phyloP scores from a whole-genome alignment of 2,329 filamentous ascomycete genomes.

The Fusarium beomiforme region DNA sequence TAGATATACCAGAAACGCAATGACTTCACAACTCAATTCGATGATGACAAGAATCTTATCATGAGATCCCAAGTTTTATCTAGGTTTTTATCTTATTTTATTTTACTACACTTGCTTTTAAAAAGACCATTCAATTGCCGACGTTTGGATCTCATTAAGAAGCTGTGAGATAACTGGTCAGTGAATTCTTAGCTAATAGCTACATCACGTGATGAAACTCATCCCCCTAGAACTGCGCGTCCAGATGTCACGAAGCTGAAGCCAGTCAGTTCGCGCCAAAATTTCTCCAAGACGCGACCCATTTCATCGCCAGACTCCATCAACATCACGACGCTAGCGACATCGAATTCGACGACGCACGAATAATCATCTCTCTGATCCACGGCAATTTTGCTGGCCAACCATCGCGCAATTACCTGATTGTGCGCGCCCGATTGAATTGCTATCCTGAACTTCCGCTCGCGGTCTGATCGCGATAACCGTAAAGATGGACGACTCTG shows the following conservation, averaged over 20 bases:
- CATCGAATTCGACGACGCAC: slow-evolving; percentile 28
- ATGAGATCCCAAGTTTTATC: background rate
- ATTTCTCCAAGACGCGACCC: slow-evolving; percentile 51
- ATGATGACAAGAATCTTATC: background rate
- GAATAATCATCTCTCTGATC: slow-evolving; percentile 9
- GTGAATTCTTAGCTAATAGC: slow-evolving; percentile 5
- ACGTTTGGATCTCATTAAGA: background rate
- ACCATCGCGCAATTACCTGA: slow-evolving; percentile 19
- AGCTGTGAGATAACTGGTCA: background rate
- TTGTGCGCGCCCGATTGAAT: slow-evolving; percentile 30
- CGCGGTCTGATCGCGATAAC: slow-evolving; percentile 23
- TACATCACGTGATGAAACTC: background rate
- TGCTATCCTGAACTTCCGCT: slow-evolving; percentile 14
- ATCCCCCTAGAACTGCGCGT: slow-evolving; percentile 22
- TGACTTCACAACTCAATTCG: background rate
- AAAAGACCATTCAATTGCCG: background rate
- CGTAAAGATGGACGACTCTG: slow-evolving; percentile 66
- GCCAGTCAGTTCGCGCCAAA: slow-evolving; percentile 50
- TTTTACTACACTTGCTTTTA: background rate
- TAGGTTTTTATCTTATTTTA: too few species aligned
- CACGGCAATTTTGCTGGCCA: background rate
- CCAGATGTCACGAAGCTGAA: slow-evolving; percentile 31
- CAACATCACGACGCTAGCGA: slow-evolving; percentile 41
- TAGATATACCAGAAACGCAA: background rate
- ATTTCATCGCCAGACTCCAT: slow-evolving; percentile 41